Evolutionary conservation across 192 early-diverging fungal genomes (phyloP), one percentile per base, ranked within the genome.

Genomic region (Ambispora gerdemannii): DNA sequence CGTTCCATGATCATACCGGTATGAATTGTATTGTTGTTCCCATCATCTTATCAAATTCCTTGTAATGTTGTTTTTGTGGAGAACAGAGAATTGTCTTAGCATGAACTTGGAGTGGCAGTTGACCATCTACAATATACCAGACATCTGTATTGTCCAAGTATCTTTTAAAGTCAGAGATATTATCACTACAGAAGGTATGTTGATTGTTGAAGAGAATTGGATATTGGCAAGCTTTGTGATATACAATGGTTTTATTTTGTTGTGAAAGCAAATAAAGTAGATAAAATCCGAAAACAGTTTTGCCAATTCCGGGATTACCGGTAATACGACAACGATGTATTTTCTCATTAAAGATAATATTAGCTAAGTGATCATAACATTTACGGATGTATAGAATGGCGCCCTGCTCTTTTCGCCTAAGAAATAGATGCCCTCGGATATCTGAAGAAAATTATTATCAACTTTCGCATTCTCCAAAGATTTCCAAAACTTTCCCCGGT

Each of bases 71-170:
- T 30, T 30, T 61, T 22, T 8, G 33, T 10, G 60, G 60, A 8
- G 63, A 66, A 32, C 63, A 66, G 11, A 66, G 63, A 66, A 66
- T 50, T 50, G 63, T 66, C 35, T 66, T 66, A 11, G 63, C 63
- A 0, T 50, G 17, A 50, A 27, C 20, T 3, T 50, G 2, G 4
- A 22, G 19, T 50, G 63, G 63, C 20, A n/a, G 15, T 3, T 31
- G 20, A 22, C 63, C 47, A 32, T 66, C 49, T 31, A 66, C 63
- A 19, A 66, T 49, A 31, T 66, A 66, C 64, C 64, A 66, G 25
- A 32, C 30, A 4, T 19, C 15, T n/a, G 24, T 25, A 15, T 51
- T 22, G 30, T 10, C 24, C 33, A 66, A 30, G 33, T 66, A 47
- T 20, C 0, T 0, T 0, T 66, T 15, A 10, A 66, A 49, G 19